Evolutionary conservation across 2,329 filamentous ascomycete genomes (phyloP).

Genomic region (Penicillium glabrum): DNA sequence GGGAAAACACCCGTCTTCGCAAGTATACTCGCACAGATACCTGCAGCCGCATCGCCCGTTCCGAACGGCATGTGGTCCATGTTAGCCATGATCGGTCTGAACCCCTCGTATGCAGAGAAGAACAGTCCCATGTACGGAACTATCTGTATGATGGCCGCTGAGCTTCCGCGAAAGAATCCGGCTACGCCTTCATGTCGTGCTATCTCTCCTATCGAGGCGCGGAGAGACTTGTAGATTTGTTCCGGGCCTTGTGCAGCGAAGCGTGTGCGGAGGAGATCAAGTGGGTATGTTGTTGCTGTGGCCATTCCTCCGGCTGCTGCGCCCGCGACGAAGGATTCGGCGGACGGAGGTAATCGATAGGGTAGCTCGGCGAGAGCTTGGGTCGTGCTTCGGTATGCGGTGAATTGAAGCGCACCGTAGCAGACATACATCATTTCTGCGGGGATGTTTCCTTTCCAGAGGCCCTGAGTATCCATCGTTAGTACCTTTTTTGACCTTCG

Average conservation of each 20-base stretch:
- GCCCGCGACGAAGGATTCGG: slow-evolving; percentile 79
- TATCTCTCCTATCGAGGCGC: slow-evolving; percentile 71
- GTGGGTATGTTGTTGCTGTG: slow-evolving; percentile 82
- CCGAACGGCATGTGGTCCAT: slow-evolving; percentile 62
- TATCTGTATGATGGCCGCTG: slow-evolving; percentile 80
- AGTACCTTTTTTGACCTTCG: neutral
- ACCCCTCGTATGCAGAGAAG: slow-evolving; percentile 82
- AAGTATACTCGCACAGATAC: slow-evolving; percentile 73
- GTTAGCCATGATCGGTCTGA: slow-evolving; percentile 58
- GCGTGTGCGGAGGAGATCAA: slow-evolving; percentile 87
- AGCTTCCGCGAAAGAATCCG: slow-evolving; percentile 87
- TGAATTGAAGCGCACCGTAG: slow-evolving; percentile 89
- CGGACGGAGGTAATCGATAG: slow-evolving; percentile 61
- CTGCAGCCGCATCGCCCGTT: slow-evolving; percentile 79
- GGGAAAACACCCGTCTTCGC: slow-evolving; percentile 92
- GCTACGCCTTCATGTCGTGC: slow-evolving; percentile 67
- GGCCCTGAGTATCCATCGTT: slow-evolving; percentile 45
- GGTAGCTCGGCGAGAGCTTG: slow-evolving; percentile 61
- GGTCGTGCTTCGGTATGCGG: slow-evolving; percentile 75
- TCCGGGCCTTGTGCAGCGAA: slow-evolving; percentile 92
- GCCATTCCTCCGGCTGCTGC: slow-evolving; percentile 79
- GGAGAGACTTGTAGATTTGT: slow-evolving; percentile 73
- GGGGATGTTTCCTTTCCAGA: slow-evolving; percentile 98
- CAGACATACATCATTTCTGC: slow-evolving; percentile 92
- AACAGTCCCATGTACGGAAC: slow-evolving; percentile 97